Evolutionary conservation across 1,284 basidiomycete genomes (phyloP).

Genomic region (Austroboletus niveus): DNA sequence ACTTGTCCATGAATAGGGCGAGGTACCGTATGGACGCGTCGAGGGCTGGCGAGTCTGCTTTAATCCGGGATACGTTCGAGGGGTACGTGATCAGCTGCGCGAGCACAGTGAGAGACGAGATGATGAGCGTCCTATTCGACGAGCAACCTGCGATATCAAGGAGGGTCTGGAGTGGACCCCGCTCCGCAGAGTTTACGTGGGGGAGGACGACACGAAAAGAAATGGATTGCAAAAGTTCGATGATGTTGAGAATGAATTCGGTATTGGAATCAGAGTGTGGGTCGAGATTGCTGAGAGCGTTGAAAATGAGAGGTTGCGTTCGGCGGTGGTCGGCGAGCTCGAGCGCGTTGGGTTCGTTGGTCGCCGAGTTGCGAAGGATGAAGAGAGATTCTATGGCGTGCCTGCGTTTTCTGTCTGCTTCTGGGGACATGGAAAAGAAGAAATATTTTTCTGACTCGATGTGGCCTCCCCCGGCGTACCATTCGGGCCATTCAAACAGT

Average conservation of each 20-base stretch:
- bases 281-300: constrained; percentile 55
- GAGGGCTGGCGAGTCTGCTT: constrained; percentile 54
- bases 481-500: constrained; percentile 79
- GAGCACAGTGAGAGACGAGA: constrained; percentile 59
- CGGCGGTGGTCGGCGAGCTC: constrained; percentile 58
- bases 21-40: constrained; percentile 65
- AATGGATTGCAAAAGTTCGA: constrained; percentile 63
- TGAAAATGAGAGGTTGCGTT: constrained; percentile 59
- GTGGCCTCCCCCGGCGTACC: constrained; percentile 61
- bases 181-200: constrained; percentile 27
- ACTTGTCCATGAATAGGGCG: constrained; percentile 70
- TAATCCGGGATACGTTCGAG: constrained; percentile 53
- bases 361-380: constrained; percentile 72
- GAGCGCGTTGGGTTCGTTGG: constrained; percentile 61
- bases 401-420: constrained; percentile 53
- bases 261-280: constrained; percentile 56
- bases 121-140: constrained; percentile 69
- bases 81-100: constrained; percentile 61
- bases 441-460: constrained; percentile 39
- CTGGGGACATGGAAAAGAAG: constrained; percentile 55
- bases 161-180: constrained; percentile 50
- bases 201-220: constrained; percentile 43
- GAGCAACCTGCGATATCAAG: constrained; percentile 54
- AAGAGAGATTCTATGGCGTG: constrained; percentile 75
- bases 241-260: constrained; percentile 66